A percentile compares a stretch with the other conserved stretches of the same genome.
Evolutionary conservation across 1,284 basidiomycete genomes (phyloP).

Genomic region (Cystobasidiaceae sp.): DNA sequence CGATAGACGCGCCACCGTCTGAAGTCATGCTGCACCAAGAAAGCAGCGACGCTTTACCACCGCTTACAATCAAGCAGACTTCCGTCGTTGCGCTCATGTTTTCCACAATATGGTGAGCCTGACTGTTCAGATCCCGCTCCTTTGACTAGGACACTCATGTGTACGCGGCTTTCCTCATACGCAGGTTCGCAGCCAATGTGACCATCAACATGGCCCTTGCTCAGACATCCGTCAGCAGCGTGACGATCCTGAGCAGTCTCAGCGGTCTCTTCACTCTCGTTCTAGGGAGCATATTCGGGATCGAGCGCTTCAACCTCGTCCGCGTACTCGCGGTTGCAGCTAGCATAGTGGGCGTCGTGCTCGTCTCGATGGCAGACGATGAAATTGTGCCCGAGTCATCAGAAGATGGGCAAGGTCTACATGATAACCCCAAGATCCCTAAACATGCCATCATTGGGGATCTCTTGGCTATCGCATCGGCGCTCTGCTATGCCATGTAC

Average conservation of each 20-base stretch:
- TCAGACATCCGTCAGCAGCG: constrained; percentile 83
- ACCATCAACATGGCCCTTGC: constrained; percentile 70
- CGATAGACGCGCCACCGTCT: constrained; percentile 10
- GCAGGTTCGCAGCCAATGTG: constrained; percentile 86
- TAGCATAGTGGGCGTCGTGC: constrained; percentile 75
- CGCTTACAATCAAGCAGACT: constrained; percentile 67
- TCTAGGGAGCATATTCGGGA: constrained; percentile 73
- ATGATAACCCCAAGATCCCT: constrained; percentile 33
- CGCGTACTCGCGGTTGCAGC: constrained; percentile 76
- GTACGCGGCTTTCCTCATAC: too few species aligned
- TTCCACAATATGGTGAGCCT: constrained; percentile 48
- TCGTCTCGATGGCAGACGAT: constrained; percentile 59
- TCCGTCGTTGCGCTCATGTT: constrained; percentile 69
- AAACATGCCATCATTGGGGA: constrained; percentile 62
- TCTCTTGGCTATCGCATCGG: constrained; percentile 69
- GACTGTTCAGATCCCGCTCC: background rate
- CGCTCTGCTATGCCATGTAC: constrained; percentile 84
- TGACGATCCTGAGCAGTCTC: constrained; percentile 80
- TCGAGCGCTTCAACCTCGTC: constrained; percentile 68
- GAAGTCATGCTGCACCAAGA: constrained; percentile 27
- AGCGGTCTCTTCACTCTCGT: constrained; percentile 91
- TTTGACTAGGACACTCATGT: too few species aligned
- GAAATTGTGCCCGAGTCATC: constrained; percentile 55
- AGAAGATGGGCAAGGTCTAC: constrained; percentile 27
- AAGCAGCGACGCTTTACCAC: constrained; percentile 32